Conservation (phyloP, 352 stramenopile genomes). For the Saprolegnia diclina region DNA sequence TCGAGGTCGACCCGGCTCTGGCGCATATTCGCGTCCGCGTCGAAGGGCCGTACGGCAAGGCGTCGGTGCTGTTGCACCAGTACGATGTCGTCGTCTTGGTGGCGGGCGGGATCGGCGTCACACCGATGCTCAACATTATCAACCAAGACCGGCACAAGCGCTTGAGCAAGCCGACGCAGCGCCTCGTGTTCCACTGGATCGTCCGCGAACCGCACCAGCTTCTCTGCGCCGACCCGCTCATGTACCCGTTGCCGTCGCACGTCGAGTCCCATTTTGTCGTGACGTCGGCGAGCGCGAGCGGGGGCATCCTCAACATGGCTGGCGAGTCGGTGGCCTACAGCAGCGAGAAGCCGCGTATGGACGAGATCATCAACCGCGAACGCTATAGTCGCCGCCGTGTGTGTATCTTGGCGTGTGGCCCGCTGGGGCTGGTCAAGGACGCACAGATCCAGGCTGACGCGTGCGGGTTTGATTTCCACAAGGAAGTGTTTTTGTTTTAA, state of each 20-base stretch:
- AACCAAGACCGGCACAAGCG: slow-evolving; percentile 48
- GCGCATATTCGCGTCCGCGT: slow-evolving; percentile 38
- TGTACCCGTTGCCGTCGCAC: slow-evolving; percentile 34
- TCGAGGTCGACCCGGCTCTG: not conserved
- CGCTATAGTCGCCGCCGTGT: slow-evolving; percentile 43
- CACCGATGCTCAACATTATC: slow-evolving; percentile 62
- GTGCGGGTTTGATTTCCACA: slow-evolving; percentile 75
- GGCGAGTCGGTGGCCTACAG: slow-evolving; percentile 54
- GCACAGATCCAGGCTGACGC: slow-evolving; percentile 50
- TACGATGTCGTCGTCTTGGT: slow-evolving; percentile 69
- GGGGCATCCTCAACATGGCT: slow-evolving; percentile 43
- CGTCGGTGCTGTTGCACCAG: slow-evolving; percentile 49
- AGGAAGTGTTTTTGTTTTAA: slow-evolving; percentile 69
- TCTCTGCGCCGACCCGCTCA: slow-evolving; percentile 63
- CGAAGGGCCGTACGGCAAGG: slow-evolving; percentile 59
- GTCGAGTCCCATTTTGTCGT: slow-evolving; percentile 61
- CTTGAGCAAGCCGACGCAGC: slow-evolving; percentile 56
- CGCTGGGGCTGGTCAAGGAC: slow-evolving; percentile 60
- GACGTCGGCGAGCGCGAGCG: slow-evolving; percentile 41
- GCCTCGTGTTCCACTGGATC: slow-evolving; percentile 52
- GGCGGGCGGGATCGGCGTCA: slow-evolving; percentile 69
- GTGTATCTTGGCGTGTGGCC: slow-evolving; percentile 64
- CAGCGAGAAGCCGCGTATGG: slow-evolving; percentile 48
- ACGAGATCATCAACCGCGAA: slow-evolving; percentile 65
- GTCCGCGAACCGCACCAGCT: slow-evolving; percentile 58